Evolutionary conservation across 2,329 filamentous ascomycete species (phyloP).

Genomic region (Colletotrichum sp.): DNA sequence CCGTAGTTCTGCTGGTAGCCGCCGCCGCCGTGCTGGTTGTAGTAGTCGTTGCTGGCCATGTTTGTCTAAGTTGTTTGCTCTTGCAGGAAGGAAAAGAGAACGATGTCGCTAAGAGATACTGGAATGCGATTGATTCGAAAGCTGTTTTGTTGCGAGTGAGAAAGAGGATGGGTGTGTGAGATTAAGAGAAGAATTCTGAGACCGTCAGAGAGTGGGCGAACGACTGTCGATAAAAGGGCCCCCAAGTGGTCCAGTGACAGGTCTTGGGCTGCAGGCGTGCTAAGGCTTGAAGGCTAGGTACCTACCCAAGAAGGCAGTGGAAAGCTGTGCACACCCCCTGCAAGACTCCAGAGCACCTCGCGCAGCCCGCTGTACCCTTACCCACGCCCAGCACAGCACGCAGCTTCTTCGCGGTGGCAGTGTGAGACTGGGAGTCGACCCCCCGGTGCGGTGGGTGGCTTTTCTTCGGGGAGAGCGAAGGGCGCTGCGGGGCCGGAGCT

Average conservation of each 20-base stretch:
- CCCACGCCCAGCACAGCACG: neutral
- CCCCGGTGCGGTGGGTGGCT: neutral
- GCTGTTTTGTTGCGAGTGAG: neutral
- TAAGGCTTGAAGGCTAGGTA: neutral
- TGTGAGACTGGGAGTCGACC: neutral
- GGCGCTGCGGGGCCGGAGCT: neutral
- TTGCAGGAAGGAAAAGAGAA: neutral
- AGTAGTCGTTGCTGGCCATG: constrained; percentile 49
- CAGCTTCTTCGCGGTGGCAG: neutral
- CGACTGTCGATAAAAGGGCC: constrained; percentile 16
- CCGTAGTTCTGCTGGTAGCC: constrained; percentile 25
- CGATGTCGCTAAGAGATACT: neutral
- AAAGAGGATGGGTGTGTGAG: neutral
- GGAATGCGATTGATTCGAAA: neutral
- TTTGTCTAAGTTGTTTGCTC: neutral
- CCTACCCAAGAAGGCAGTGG: neutral
- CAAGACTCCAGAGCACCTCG: neutral
- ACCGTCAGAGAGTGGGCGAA: neutral
- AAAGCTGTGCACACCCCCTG: neutral
- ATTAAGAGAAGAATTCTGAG: neutral
- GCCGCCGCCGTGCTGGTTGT: constrained; percentile 36
- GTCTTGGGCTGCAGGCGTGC: neutral
- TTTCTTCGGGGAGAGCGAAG: constrained; percentile 5
- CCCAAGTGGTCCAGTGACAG: constrained; percentile 6
- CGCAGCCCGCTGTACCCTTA: constrained; percentile 1